phyloP scores from a whole-genome alignment of 495 filamentous ascomycete species.

The Talaromyces wortmannii region DNA sequence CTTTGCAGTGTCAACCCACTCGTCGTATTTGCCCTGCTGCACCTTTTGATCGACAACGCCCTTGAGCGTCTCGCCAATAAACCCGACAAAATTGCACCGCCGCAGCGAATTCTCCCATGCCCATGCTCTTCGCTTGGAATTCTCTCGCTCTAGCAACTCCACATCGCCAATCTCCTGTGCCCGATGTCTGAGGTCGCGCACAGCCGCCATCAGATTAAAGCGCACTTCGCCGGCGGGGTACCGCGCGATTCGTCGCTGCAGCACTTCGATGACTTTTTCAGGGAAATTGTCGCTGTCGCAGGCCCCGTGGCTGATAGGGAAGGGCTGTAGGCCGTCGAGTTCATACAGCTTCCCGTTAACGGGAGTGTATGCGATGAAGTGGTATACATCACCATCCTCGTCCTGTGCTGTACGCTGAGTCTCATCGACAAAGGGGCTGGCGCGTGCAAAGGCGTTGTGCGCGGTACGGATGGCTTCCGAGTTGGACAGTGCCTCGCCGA shows the following conservation, averaged over 20 bases:
- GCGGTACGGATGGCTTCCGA: conserved; percentile 79
- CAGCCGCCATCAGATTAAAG: conserved; percentile 94
- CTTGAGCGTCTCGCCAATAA: conserved; percentile 86
- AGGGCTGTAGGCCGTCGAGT: conserved; percentile 87
- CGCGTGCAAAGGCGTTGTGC: conserved; percentile 88
- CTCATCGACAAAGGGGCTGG: conserved; percentile 88
- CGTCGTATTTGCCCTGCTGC: conserved; percentile 55
- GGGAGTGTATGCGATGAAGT: conserved; percentile 93
- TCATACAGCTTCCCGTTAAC: conserved; percentile 80
- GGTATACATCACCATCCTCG: conserved; percentile 73
- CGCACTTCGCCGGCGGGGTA: conserved; percentile 85
- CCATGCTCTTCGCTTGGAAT: conserved; percentile 80
- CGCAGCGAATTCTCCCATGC: conserved; percentile 92
- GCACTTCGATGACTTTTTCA: conserved; percentile 75
- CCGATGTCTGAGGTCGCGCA: conserved; percentile 65
- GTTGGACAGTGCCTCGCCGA: conserved; percentile 61
- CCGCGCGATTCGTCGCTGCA: conserved; percentile 74
- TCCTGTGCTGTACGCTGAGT: conserved; percentile 54
- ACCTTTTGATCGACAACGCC: conserved; percentile 71
- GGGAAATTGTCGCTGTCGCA: conserved; percentile 67
- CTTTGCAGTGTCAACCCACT: conserved; percentile 77
- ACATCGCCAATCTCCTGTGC: conserved; percentile 78
- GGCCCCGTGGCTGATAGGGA: conserved; percentile 80
- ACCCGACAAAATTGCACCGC: conserved; percentile 93
- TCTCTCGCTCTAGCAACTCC: conserved; percentile 72